phyloP scores from a whole-genome alignment of 805 yeast species.

The Saccharomycopsis sp. region DNA sequence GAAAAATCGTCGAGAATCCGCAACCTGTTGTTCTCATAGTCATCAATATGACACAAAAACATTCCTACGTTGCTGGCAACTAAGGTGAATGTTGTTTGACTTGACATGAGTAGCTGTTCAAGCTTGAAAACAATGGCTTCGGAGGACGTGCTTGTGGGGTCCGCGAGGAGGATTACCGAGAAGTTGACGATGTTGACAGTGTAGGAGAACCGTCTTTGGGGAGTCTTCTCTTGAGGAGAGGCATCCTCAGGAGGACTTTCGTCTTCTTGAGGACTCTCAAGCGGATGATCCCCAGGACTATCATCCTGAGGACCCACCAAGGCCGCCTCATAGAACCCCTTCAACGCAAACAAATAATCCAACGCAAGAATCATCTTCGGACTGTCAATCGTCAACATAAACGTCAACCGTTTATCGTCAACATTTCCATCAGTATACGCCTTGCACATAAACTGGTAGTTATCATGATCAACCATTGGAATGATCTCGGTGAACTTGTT shows the following conservation, averaged over 20 bases:
- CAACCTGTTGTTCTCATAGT: constrained; percentile 52
- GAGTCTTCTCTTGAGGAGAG: no score
- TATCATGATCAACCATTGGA: constrained; percentile 57
- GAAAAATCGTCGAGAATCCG: constrained; percentile 88
- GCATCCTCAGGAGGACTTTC: background rate
- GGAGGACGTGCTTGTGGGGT: constrained; percentile 59
- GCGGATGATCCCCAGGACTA: constrained; percentile 3
- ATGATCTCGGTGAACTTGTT: constrained; percentile 77
- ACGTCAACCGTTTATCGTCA: constrained; percentile 37
- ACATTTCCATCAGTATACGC: constrained; percentile 38
- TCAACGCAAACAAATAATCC: constrained; percentile 77
- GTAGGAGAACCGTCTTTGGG: constrained; percentile 34
- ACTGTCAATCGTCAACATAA: constrained; percentile 63
- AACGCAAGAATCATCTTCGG: constrained; percentile 79
- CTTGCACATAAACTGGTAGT: constrained; percentile 64
- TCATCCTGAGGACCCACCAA: constrained; percentile 23
- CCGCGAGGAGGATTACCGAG: constrained; percentile 73
- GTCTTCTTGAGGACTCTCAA: background rate
- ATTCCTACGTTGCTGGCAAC: constrained; percentile 78
- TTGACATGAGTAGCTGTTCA: constrained; percentile 66
- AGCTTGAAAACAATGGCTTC: constrained; percentile 90
- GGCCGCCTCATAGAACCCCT: constrained; percentile 52
- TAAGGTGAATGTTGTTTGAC: constrained; percentile 59
- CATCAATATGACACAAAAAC: constrained; percentile 73
- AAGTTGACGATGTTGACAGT: constrained; percentile 69